phyloP scores from a whole-genome alignment of 805 yeast species.

The Schwanniomyces occidentalis region DNA sequence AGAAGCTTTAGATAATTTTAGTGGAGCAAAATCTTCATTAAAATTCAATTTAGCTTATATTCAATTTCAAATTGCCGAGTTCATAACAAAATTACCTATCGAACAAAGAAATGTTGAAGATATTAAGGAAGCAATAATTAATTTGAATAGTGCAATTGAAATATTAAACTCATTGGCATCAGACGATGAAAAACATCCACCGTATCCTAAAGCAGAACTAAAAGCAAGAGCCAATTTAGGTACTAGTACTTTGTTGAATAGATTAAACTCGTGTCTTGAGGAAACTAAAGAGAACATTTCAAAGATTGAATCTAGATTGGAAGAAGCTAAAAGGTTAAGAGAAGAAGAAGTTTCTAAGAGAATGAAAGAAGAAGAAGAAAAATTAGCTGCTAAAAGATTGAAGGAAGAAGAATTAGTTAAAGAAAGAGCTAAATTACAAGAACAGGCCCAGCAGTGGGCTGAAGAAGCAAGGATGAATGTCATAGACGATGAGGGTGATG shows the following conservation, averaged over 20 bases:
- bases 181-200: conserved; percentile 58
- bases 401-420: conserved; percentile 45
- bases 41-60: conserved; percentile 82
- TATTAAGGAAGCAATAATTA: conserved; percentile 54
- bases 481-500: conserved; percentile 40
- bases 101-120: conserved; percentile 63
- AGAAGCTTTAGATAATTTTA: conserved; percentile 48
- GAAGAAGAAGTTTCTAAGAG: conserved; percentile 53
- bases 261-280: conserved; percentile 65
- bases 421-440: conserved; percentile 50
- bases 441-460: conserved; percentile 52
- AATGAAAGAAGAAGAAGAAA: conserved; percentile 39
- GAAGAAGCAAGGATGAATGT: conserved; percentile 39
- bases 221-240: conserved; percentile 88
- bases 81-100: conserved; percentile 58
- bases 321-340: conserved; percentile 67
- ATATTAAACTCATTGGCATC: conserved; percentile 59
- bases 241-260: conserved; percentile 66
- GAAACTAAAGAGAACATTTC: conserved; percentile 72
- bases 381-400: conserved; percentile 43
- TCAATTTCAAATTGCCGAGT: conserved; percentile 85
- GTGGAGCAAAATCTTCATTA: conserved; percentile 43
- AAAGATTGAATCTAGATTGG: conserved; percentile 58
- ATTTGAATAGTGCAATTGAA: conserved; percentile 62
- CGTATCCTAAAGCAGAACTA: conserved; percentile 77